Evolutionary conservation across 768 basidiomycete species (phyloP), one percentile per base, ranked within the genome.

Genomic region (Termitomyces sp.): DNA sequence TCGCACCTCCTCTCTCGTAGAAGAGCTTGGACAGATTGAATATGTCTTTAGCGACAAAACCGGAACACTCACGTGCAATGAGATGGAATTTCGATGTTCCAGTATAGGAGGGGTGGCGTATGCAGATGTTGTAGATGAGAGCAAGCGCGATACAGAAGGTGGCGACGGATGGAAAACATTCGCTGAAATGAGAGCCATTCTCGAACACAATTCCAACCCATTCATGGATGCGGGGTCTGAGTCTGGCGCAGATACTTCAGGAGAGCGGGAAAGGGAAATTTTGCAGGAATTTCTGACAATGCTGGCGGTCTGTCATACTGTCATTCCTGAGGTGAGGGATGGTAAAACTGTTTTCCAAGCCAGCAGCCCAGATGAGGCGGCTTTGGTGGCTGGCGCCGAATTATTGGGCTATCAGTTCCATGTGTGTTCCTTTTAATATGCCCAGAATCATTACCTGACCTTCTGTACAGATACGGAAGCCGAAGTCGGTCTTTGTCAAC

Each of bases 11-110:
- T 94, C 93, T 2, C 84, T 99, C 19, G 97, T 99, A 14, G 97
- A 99, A 72, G 97, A 99, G 68, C 84, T 99, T 12, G 97, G 97
- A 0, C 97, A 98, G 69, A 98, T 98, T 58, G 94, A 95, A 75
- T 95, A 92, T 65, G 90, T 96, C 2, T 96, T 96, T 74, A 91
- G 89, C 55, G 92, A 95, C 73, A 95, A 95, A 73, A 94, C 93
- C 1, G 92, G 96, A 7, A 98, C 96, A 0, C 77, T 98, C 23
- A 98, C 96, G 3, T 83, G 95, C 60, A 98, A 98, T 73, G 94
- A 97, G 71, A 98, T 98, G 96, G 96, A 98, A 69, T 98, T 98
- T 70, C 82, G 85, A 26, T 87, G 90, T 67, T 96, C 89, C 66
- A 89, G 85, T 54, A 85, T 98, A 56, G 95, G 82, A 19, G 97